phyloP scores from a whole-genome alignment of 176 grass and related monocot genomes.

The Musa beccarii region DNA sequence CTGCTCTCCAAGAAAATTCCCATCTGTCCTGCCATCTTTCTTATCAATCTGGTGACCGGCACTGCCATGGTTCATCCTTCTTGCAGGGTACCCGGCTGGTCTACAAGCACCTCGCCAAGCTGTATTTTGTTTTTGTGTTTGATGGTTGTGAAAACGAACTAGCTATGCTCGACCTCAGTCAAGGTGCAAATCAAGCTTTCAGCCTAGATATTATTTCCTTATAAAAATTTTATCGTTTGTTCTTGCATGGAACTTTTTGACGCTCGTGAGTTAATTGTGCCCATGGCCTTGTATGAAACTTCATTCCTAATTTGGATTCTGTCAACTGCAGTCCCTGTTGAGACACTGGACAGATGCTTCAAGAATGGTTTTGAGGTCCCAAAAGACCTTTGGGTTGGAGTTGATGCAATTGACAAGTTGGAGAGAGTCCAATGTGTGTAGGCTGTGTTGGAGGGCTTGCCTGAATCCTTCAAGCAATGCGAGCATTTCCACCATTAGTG shows the following conservation, averaged over 20 bases:
- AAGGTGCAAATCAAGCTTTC: slow-evolving; percentile 43
- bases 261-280: neutral
- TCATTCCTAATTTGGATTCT: slow-evolving; percentile 15
- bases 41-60: neutral
- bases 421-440: too few relatives aligned
- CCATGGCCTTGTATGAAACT: neutral
- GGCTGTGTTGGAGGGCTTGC: too few relatives aligned
- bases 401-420: too few relatives aligned
- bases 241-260: neutral
- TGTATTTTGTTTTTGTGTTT: slow-evolving; percentile 90
- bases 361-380: slow-evolving; percentile 34
- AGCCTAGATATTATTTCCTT: neutral
- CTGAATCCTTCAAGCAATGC: too few relatives aligned
- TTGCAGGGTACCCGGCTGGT: slow-evolving; percentile 63
- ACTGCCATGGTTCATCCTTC: slow-evolving; percentile 5
- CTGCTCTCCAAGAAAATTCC: neutral
- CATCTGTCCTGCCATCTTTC: neutral
- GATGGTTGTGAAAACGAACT: slow-evolving; percentile 84
- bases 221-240: neutral
- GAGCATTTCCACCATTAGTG: too few relatives aligned
- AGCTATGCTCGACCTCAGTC: slow-evolving; percentile 87
- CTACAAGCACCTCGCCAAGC: slow-evolving; percentile 87
- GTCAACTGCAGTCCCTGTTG: slow-evolving; percentile 64
- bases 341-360: slow-evolving; percentile 91
- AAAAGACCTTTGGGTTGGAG: too few relatives aligned